Conservation (phyloP, 768 basidiomycete genomes). For the Kwoniella heveanensis region DNA sequence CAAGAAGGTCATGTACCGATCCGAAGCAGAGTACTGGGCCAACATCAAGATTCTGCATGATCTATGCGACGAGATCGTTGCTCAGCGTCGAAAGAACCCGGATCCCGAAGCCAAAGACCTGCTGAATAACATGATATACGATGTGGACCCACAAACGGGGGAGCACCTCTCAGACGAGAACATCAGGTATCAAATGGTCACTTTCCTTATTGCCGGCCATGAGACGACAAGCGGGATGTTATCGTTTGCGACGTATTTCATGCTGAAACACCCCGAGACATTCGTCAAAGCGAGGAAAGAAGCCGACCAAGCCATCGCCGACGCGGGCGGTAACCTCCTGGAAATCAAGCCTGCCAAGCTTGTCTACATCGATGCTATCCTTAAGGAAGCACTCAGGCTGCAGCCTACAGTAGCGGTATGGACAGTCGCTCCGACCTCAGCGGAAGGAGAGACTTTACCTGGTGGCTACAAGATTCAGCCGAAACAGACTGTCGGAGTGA, state of each 20-base stretch:
- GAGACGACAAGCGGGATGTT: conserved; percentile 53
- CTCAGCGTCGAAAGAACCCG: conserved; percentile 57
- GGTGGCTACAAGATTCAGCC: conserved; percentile 59
- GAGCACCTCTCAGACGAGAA: conserved; percentile 58
- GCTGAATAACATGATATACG: conserved; percentile 60
- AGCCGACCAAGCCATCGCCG: conserved; percentile 55
- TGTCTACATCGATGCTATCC: conserved; percentile 58
- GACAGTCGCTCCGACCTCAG: conserved; percentile 55
- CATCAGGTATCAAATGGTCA: conserved; percentile 60
- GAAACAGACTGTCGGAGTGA: conserved; percentile 50
- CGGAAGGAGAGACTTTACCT: conserved; percentile 55
- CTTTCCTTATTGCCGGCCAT: conserved; percentile 62
- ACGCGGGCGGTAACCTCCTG: not conserved
- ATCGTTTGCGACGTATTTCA: conserved; percentile 59
- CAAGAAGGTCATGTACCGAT: conserved; percentile 55
- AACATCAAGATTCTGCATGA: conserved; percentile 59
- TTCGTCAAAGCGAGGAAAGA: conserved; percentile 61
- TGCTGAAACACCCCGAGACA: conserved; percentile 60
- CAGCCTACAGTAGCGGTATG: conserved; percentile 58
- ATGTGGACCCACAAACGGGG: conserved; percentile 60
- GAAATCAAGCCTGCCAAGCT: conserved; percentile 58
- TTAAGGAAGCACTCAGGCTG: conserved; percentile 57
- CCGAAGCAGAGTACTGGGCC: conserved; percentile 58
- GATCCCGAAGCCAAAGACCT: conserved; percentile 59
- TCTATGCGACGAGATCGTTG: conserved; percentile 59